Evolutionary conservation across 306 rosid species (phyloP).

Genomic region (Rosa lucieae): DNA sequence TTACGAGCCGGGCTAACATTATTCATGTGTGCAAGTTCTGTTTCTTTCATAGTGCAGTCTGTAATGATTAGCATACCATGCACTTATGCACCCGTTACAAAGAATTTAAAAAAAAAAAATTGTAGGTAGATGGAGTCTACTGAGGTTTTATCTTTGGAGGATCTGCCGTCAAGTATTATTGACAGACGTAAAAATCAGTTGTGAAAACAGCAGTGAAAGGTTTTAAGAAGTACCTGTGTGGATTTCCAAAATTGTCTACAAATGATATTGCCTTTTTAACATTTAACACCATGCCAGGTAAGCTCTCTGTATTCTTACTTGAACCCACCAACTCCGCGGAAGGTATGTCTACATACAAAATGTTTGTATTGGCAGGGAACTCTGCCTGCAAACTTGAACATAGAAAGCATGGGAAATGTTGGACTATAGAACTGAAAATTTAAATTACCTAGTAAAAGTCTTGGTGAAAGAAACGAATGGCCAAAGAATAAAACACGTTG

Average conservation of each 20-base stretch:
- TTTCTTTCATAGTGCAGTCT: not conserved
- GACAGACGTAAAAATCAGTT: not conserved
- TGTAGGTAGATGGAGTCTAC: not conserved
- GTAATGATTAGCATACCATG: not conserved
- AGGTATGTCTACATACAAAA: constrained; percentile 80
- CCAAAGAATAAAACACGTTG: not conserved
- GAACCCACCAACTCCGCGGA: constrained; percentile 82
- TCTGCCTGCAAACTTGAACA: constrained; percentile 77
- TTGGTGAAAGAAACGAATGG: not conserved
- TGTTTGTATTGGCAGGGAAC: constrained; percentile 93
- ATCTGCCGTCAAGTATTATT: not conserved
- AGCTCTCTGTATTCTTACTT: constrained; percentile 58
- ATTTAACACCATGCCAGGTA: constrained; percentile 99
- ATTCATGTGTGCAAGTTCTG: not conserved
- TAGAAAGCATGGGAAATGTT: constrained; percentile 41
- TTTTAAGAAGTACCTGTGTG: constrained; percentile 50
- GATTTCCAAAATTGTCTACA: constrained; percentile 68
- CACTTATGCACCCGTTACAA: not conserved
- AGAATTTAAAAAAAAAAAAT: not conserved
- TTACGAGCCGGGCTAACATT: constrained; percentile 12
- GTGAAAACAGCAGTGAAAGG: not conserved
- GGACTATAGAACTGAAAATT: constrained; percentile 4
- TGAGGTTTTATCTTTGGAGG: constrained; percentile 3
- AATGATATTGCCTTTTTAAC: constrained; percentile 63
- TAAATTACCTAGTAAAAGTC: not conserved